Evolutionary conservation across 495 filamentous ascomycete genomes (phyloP).

Genomic region (Thermochaetoides thermophila): DNA sequence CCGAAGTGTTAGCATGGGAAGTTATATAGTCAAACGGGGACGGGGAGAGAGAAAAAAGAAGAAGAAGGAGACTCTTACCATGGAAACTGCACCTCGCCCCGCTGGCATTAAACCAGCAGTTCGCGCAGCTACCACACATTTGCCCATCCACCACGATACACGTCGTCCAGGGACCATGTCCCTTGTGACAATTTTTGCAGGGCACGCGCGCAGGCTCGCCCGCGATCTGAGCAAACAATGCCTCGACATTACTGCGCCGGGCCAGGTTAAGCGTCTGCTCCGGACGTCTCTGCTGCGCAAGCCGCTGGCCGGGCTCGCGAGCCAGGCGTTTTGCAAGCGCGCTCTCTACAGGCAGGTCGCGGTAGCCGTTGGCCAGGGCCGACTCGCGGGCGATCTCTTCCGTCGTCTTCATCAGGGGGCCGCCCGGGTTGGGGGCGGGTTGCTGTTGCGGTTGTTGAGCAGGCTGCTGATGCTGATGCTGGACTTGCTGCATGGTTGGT

Average conservation of each 20-base stretch:
- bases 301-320: slow-evolving; percentile 27
- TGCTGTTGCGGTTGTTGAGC: no score
- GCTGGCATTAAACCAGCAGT: slow-evolving; percentile 39
- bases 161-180: slow-evolving; percentile 33
- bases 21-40: no score
- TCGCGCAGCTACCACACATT: slow-evolving; percentile 38
- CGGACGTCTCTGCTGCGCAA: slow-evolving; percentile 29
- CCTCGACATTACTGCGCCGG: slow-evolving; percentile 35
- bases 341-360: slow-evolving; percentile 29
- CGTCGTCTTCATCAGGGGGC: slow-evolving; percentile 21
- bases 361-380: no score
- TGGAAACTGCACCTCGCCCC: slow-evolving; percentile 37
- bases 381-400: slow-evolving; percentile 27
- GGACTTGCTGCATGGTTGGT: slow-evolving; percentile 17
- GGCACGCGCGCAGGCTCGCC: slow-evolving; percentile 26
- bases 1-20: no score
- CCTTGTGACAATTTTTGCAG: slow-evolving; percentile 39
- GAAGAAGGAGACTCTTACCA: slow-evolving; percentile 16
- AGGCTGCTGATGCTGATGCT: no score
- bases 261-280: slow-evolving; percentile 30
- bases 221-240: slow-evolving; percentile 34
- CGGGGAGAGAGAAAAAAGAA: not conserved
- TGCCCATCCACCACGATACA: slow-evolving; percentile 35
- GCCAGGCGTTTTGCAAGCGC: slow-evolving; percentile 32
- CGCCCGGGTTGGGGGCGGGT: slow-evolving; percentile 12